These are phyloP conservation scores for Capronia coronata DNA, from an alignment of 2,329 filamentous ascomycete genomes.

Conservation along the genomic window DNA sequence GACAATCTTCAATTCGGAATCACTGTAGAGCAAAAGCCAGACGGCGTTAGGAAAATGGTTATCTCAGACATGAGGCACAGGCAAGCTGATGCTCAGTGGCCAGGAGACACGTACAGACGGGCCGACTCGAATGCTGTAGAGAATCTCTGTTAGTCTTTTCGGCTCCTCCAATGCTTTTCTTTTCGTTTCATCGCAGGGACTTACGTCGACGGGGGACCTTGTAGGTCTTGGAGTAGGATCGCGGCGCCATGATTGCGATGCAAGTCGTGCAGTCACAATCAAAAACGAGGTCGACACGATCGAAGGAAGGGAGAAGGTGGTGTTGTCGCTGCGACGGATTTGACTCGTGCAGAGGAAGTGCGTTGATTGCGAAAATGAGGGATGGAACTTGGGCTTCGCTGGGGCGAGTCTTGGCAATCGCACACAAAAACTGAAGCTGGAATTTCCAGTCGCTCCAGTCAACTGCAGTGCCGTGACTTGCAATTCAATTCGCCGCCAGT, in stretches of 20 bases:
- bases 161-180: not conserved
- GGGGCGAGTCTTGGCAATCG: conserved; percentile 5
- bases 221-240: conserved; percentile 97
- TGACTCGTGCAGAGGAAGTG: conserved; percentile 13
- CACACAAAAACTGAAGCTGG: conserved; percentile 11
- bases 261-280: conserved; percentile 30
- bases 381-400: conserved; percentile 5
- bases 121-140: conserved; percentile 84
- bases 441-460: not conserved
- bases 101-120: conserved; percentile 86
- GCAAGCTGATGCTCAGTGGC: conserved; percentile 98
- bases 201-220: conserved; percentile 88
- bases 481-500: not conserved
- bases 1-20: conserved; percentile 98
- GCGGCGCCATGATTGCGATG: conserved; percentile 44
- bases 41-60: conserved; percentile 58
- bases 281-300: conserved; percentile 14
- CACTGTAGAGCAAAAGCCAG: conserved; percentile 54
- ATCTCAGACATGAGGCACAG: conserved; percentile 91
- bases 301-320: conserved; percentile 15
- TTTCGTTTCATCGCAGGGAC: conserved; percentile 29
- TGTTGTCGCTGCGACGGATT: conserved; percentile 16
- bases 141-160: conserved; percentile 36
- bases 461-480: too few relatives aligned
- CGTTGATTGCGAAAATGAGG: conserved; percentile 7